Conservation (phyloP, 1,139 yeast species). For the Blastobotrys indianensis region DNA sequence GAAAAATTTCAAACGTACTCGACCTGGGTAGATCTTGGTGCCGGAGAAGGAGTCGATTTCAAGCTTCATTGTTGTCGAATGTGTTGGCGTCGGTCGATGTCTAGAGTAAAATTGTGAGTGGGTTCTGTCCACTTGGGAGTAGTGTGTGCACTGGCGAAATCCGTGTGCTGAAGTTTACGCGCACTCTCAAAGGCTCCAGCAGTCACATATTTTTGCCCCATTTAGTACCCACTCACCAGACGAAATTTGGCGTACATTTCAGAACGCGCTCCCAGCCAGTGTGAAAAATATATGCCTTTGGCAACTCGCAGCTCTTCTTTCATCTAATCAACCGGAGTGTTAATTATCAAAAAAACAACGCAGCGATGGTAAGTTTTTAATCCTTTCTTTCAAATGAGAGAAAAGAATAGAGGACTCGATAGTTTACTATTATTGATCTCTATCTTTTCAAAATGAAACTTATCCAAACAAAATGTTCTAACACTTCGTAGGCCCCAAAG, state of each 20-base stretch:
- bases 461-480: background rate
- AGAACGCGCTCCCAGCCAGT: background rate
- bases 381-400: background rate
- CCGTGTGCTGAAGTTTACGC: background rate
- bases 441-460: background rate
- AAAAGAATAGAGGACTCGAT: background rate
- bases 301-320: too few relatives aligned
- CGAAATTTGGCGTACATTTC: background rate
- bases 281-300: background rate
- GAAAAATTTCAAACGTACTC: conserved; percentile 37
- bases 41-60: conserved; percentile 99
- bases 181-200: background rate
- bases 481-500: conserved; percentile 76
- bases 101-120: background rate
- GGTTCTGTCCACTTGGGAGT: background rate
- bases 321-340: conserved; percentile 73
- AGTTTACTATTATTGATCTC: background rate
- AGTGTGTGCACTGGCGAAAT: background rate
- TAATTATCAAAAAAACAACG: conserved; percentile 40
- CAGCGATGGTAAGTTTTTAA: conserved; percentile 97
- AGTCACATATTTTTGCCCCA: too few relatives aligned
- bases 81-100: conserved; percentile 7
- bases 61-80: conserved; percentile 67
- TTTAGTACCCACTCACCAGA: too few relatives aligned
- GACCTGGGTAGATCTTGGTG: conserved; percentile 99